A percentile compares a stretch with the other conserved stretches of the same genome.
Evolutionary conservation across 1,139 yeast genomes (phyloP).

Genomic region (Yamadazyma taylorii): DNA sequence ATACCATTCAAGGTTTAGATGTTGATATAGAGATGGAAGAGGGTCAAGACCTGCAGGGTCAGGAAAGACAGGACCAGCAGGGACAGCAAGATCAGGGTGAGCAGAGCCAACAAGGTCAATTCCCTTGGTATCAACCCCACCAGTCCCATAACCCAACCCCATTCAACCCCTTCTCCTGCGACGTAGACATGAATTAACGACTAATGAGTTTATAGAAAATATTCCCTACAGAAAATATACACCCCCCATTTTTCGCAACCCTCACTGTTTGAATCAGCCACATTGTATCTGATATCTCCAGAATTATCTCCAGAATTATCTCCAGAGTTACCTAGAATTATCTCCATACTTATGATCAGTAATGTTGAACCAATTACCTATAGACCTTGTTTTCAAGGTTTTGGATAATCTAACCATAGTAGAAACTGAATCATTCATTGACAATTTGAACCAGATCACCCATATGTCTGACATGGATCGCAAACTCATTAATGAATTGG

Average conservation of each 20-base stretch:
- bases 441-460: conserved; percentile 7
- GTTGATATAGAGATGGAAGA: conserved; percentile 32
- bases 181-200: neutral
- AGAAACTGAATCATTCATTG: conserved; percentile 23
- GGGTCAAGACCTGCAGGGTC: conserved; percentile 3
- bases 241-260: neutral
- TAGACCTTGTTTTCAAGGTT: conserved; percentile 26
- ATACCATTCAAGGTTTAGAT: conserved; percentile 24
- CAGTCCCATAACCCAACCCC: neutral
- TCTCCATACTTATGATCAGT: neutral
- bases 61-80: neutral
- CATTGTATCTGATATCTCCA: no score
- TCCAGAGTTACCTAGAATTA: no score
- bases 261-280: neutral
- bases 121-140: no score
- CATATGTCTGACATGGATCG: conserved; percentile 12
- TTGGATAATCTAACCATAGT: conserved; percentile 21
- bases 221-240: neutral
- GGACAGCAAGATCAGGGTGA: neutral
- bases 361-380: conserved; percentile 20
- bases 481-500: conserved; percentile 16
- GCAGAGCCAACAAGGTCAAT: neutral
- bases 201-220: conserved; percentile 1
- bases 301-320: neutral
- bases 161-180: neutral